Percentiles rank a stretch among this genome's conserved stretches.
Evolutionary conservation across 208 protist species (phyloP).

Genomic region (Acanthamoeba polyphaga): DNA sequence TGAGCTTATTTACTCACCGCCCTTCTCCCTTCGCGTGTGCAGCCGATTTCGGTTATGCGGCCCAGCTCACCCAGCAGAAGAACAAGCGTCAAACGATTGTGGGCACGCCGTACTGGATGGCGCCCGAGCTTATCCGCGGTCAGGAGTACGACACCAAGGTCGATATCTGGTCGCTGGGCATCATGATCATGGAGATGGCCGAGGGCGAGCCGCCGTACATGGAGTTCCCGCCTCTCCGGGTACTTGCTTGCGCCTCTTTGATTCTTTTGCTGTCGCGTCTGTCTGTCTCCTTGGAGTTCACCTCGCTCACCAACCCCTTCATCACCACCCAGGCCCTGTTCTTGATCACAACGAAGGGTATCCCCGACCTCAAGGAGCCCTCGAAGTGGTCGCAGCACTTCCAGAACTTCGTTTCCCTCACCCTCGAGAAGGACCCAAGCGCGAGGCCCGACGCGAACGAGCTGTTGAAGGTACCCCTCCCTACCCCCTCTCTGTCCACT

Average conservation of each 20-base stretch:
- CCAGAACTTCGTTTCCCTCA: conserved; percentile 44
- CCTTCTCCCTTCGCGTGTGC: not conserved
- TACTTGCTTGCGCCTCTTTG: not conserved
- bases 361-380: conserved; percentile 84
- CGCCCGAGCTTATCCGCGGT: conserved; percentile 85
- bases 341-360: conserved; percentile 87
- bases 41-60: conserved; percentile 90
- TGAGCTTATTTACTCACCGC: not conserved
- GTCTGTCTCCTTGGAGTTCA: not conserved
- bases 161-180: conserved; percentile 80
- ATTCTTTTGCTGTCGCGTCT: not conserved
- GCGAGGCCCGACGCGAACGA: conserved; percentile 46
- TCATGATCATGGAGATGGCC: conserved; percentile 80
- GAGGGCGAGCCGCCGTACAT: conserved; percentile 83
- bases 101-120: conserved; percentile 89
- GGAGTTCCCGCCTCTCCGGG: conserved; percentile 82
- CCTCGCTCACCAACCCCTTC: not conserved
- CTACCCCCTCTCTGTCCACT: not conserved
- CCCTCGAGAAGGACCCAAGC: conserved; percentile 41
- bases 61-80: conserved; percentile 87
- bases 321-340: conserved; percentile 76
- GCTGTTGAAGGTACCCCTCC: not conserved
- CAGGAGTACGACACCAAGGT: conserved; percentile 78
- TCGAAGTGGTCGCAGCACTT: conserved; percentile 44
- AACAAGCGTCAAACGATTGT: conserved; percentile 89